Evolutionary conservation across 257 asterid species (phyloP), one percentile per base, ranked within the genome.

Genomic region (Orobanche coerulescens): DNA sequence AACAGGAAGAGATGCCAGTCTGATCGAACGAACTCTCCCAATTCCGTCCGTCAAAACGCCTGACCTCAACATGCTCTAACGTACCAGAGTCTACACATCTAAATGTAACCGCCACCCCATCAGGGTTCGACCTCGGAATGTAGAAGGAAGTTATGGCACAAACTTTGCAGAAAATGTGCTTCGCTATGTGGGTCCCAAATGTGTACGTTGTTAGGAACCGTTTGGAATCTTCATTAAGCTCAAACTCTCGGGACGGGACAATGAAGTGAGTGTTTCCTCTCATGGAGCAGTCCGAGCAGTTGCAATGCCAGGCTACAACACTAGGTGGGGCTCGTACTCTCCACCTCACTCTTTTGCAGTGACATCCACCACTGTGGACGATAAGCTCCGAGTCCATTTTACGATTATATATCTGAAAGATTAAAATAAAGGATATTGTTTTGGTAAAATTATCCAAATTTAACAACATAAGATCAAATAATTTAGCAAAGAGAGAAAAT

Each of bases 71-170:
- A 49, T 88, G 90, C 9, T 76, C 69, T 20, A 91, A 34, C 0
- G 94, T 88, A 20, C 98, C 98, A 20, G 84, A 72, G 3, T 88
- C 95, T 1, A 85, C 78, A 9, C 97, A 91, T 24, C 33, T 42
- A 30, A 71, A 75, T 1, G 94, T 77, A 58, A 91, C 68, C 0
- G 92, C 84, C 23, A 82, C 15, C 0, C 95, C 94, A 55, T 85
- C 96, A 0, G 96, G 96, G 58, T 85, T 91, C 9, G 96, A 82
- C 62, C 94, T 77, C 8, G 98, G 92, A 67, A 79, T 65, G 70
- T 85, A 91, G 74, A 85, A 91, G 33, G 98, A 87, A 10, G 95
- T 82, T 51, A 91, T 84, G 61, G 96, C 98, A 69, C 98, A 91
- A 19, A 83, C 71, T 67, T 71, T 88, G 85, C 96, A 91, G 77